Conservation (phyloP, 371 early-diverging fungal species). For the Dinochytrium kinnereticum region DNA sequence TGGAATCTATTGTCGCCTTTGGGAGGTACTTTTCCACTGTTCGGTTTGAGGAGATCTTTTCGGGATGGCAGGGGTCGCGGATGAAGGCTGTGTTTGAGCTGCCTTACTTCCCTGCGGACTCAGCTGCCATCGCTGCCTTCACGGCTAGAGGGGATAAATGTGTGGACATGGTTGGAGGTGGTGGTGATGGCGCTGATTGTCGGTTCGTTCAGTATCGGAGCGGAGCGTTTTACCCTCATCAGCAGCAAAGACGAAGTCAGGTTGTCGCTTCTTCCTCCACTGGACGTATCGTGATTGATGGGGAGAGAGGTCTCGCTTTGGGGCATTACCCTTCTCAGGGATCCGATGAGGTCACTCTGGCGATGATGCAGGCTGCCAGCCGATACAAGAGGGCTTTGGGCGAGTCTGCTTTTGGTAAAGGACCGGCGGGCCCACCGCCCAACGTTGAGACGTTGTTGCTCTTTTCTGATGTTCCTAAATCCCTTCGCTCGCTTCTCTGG, state of each 20-base stretch:
- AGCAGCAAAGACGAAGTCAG: no score
- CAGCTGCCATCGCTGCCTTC: no score
- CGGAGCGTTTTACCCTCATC: no score
- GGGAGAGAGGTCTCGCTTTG: conserved; percentile 36
- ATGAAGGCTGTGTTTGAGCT: conserved; percentile 35
- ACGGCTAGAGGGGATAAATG: no score
- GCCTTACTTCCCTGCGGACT: conserved; percentile 29
- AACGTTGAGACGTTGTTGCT: conserved; percentile 32
- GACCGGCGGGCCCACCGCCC: no score
- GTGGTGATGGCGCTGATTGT: no score
- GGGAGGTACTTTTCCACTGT: conserved; percentile 46
- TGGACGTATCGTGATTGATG: conserved; percentile 50
- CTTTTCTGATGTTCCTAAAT: conserved; percentile 29
- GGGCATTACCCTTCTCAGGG: conserved; percentile 54
- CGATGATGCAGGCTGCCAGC: conserved; percentile 36
- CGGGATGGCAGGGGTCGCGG: conserved; percentile 45
- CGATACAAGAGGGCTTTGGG: conserved; percentile 43
- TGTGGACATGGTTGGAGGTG: no score
- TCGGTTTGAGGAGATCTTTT: conserved; percentile 45
- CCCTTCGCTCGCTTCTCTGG: conserved; percentile 41
- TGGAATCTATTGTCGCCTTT: conserved; percentile 46
- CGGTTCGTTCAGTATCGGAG: no score
- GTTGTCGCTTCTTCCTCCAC: no score
- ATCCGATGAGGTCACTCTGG: conserved; percentile 47
- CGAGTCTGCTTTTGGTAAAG: conserved; percentile 5